phyloP scores from a whole-genome alignment of 108 stramenopile species.

The Conticribra weissflogii region DNA sequence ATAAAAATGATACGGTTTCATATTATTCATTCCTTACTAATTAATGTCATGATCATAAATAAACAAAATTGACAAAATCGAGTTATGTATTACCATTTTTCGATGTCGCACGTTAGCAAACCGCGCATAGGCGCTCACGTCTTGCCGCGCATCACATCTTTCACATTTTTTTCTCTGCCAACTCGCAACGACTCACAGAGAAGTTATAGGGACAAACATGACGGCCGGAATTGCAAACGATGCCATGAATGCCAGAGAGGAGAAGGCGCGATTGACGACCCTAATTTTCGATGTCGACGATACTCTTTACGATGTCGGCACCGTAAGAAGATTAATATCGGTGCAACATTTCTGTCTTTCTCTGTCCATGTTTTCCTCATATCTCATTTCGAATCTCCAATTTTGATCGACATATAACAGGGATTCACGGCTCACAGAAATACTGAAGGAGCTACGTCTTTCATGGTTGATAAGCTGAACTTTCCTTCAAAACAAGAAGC shows the following conservation, averaged over 20 bases:
- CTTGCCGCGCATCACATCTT: too few relatives aligned
- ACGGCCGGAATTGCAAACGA: background rate
- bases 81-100: too few relatives aligned
- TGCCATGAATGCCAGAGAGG: background rate
- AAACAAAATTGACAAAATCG: too few relatives aligned
- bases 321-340: conserved; percentile 37
- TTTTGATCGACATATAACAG: too few relatives aligned
- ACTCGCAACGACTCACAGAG: too few relatives aligned
- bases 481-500: conserved; percentile 59
- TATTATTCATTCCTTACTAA: too few relatives aligned
- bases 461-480: conserved; percentile 74
- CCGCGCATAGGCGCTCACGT: too few relatives aligned
- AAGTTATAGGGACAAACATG: too few relatives aligned
- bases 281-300: conserved; percentile 90
- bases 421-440: conserved; percentile 87
- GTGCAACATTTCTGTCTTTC: background rate
- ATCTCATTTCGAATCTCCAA: background rate
- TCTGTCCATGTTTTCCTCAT: background rate
- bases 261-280: conserved; percentile 46
- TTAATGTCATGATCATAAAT: too few relatives aligned
- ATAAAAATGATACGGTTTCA: too few relatives aligned
- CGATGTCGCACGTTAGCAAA: too few relatives aligned
- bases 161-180: too few relatives aligned
- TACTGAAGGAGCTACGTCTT: conserved; percentile 57
- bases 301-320: conserved; percentile 80